A percentile compares a stretch with the other conserved stretches of the same genome.
Evolutionary conservation across 352 stramenopile genomes (phyloP).

Genomic region (Pythium oligandrum): DNA sequence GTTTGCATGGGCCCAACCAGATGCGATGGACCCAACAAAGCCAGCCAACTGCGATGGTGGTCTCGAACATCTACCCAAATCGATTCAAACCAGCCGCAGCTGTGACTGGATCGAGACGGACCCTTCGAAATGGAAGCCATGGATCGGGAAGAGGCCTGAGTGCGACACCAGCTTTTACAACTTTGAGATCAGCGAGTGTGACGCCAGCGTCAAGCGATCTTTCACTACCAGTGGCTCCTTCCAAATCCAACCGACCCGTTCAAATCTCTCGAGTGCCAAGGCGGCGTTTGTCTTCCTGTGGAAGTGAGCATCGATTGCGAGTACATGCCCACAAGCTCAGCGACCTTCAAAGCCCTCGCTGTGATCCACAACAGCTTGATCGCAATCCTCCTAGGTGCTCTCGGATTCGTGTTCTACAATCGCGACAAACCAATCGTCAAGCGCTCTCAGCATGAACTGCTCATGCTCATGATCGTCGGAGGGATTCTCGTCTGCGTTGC

Average conservation of each 20-base stretch:
- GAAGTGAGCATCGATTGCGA: slow-evolving; percentile 14
- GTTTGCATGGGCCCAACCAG: slow-evolving; percentile 34
- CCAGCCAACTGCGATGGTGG: slow-evolving; percentile 40
- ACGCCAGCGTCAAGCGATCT: slow-evolving; percentile 8
- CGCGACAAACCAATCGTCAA: slow-evolving; percentile 47
- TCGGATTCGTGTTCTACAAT: slow-evolving; percentile 29
- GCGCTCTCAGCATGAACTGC: slow-evolving; percentile 53
- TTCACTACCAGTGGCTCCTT: slow-evolving; percentile 30
- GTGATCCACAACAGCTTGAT: slow-evolving; percentile 18
- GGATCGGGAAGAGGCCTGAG: slow-evolving; percentile 16
- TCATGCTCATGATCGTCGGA: slow-evolving; percentile 41
- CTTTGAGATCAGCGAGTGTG: slow-evolving; percentile 23
- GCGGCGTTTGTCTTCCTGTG: slow-evolving; percentile 11
- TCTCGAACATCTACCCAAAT: slow-evolving; percentile 1
- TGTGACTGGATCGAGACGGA: slow-evolving; percentile 25
- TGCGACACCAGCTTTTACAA: slow-evolving; percentile 29
- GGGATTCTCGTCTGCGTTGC: slow-evolving; percentile 37
- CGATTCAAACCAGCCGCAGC: slow-evolving; percentile 7
- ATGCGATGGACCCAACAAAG: slow-evolving; percentile 24
- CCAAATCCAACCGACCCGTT: slow-evolving; percentile 5
- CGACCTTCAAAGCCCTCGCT: slow-evolving; percentile 11
- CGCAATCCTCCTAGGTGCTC: slow-evolving; percentile 6
- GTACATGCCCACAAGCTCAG: slow-evolving; percentile 18
- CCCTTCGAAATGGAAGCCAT: slow-evolving; percentile 17
- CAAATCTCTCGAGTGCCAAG: slow-evolving; percentile 22